A percentile compares a stretch with the other conserved stretches of the same genome.
Conservation (phyloP, 805 yeast species). For the Pichia phayaonensis region DNA sequence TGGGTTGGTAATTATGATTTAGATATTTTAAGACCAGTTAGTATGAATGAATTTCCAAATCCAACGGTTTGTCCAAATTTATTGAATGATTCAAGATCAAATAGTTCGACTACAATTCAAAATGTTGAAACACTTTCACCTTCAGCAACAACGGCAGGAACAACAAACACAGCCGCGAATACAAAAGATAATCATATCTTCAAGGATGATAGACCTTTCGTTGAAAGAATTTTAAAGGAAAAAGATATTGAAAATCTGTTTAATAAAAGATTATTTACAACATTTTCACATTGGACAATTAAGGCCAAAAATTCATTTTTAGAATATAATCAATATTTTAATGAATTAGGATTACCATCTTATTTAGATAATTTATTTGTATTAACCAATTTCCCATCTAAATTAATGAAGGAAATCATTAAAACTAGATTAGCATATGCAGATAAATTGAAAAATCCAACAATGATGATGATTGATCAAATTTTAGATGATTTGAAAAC, state of each 20-base stretch:
- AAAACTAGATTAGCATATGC: slow-evolving; percentile 71
- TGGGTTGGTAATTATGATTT: slow-evolving; percentile 86
- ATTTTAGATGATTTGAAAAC: slow-evolving; percentile 78
- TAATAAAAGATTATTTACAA: slow-evolving; percentile 56
- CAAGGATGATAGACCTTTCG: slow-evolving; percentile 64
- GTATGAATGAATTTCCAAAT: neutral
- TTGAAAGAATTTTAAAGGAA: slow-evolving; percentile 76
- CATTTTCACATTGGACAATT: slow-evolving; percentile 72
- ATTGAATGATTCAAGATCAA: neutral
- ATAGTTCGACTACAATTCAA: neutral
- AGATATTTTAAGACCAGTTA: slow-evolving; percentile 43
- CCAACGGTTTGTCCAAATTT: neutral
- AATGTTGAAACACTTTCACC: neutral
- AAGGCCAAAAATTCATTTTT: slow-evolving; percentile 72
- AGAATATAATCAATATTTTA: slow-evolving; percentile 52
- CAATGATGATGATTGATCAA: slow-evolving; percentile 94
- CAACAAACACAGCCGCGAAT: neutral
- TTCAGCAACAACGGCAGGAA: neutral
- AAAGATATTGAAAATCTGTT: slow-evolving; percentile 69
- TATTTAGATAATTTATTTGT: slow-evolving; percentile 58
- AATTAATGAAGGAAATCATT: slow-evolving; percentile 71
- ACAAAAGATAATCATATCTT: slow-evolving; percentile 28
- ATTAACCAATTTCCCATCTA: slow-evolving; percentile 68
- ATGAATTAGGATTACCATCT: slow-evolving; percentile 65
- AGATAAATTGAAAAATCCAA: slow-evolving; percentile 68